These are phyloP conservation scores for Sordariomycetes sp. DNA, from an alignment of 2,329 filamentous ascomycete species.

Conservation along the genomic window DNA sequence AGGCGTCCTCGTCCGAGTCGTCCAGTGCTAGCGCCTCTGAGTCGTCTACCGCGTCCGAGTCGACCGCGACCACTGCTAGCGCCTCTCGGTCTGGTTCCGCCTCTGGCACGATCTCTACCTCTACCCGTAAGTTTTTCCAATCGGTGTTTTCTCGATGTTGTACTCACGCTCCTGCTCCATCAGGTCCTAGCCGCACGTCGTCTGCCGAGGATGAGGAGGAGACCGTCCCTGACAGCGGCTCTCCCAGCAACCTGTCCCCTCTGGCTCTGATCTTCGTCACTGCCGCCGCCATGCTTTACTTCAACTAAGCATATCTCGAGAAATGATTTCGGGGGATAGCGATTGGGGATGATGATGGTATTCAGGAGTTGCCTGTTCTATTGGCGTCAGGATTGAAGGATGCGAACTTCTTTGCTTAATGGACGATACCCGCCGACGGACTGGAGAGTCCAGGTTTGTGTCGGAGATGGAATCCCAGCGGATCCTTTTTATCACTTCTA, in stretches of 20 bases:
- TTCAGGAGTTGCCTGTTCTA: neutral
- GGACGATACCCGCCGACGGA: neutral
- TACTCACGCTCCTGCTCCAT: neutral
- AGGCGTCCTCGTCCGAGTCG: slow-evolving; percentile 8
- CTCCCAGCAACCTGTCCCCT: slow-evolving; percentile 18
- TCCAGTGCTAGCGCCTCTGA: neutral
- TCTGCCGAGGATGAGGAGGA: slow-evolving; percentile 18
- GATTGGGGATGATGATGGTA: slow-evolving; percentile 1
- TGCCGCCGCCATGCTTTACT: slow-evolving; percentile 24
- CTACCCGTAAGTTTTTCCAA: slow-evolving; percentile 6
- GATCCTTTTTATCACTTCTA: neutral
- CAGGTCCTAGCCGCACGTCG: slow-evolving; percentile 12
- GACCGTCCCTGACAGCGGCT: slow-evolving; percentile 13
- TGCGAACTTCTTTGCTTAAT: neutral
- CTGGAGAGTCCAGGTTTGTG: neutral
- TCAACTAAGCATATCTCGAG: slow-evolving; percentile 17
- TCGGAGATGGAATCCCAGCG: neutral
- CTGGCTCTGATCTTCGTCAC: slow-evolving; percentile 24
- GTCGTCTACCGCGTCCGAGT: slow-evolving; percentile 3
- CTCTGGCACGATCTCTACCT: slow-evolving; percentile 4
- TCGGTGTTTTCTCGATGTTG: neutral
- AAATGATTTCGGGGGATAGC: neutral
- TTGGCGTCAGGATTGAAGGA: neutral
- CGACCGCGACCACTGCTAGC: slow-evolving; percentile 5
- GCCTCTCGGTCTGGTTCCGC: neutral